Evolutionary conservation across 2,329 filamentous ascomycete genomes (phyloP).

Genomic region (Trichophaea hybrida): DNA sequence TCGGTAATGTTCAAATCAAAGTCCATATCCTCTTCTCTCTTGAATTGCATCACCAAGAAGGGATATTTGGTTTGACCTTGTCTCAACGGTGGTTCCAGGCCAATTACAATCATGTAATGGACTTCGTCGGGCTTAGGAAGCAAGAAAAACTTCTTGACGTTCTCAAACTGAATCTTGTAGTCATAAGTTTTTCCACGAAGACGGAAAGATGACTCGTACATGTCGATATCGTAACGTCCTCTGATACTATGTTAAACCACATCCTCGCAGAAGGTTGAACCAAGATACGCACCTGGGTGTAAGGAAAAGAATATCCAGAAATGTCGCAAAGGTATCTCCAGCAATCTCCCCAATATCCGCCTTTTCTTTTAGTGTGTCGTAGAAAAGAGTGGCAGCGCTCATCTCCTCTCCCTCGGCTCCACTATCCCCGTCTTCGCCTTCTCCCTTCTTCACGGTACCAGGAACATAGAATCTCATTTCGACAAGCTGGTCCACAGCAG

Average conservation of each 20-base stretch:
- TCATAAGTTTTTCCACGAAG: slow-evolving; percentile 98
- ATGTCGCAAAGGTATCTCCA: slow-evolving; percentile 95
- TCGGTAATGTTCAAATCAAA: slow-evolving; percentile 94
- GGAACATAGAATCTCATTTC: slow-evolving; percentile 99
- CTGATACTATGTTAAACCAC: slow-evolving; percentile 35
- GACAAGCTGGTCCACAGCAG: slow-evolving; percentile 80
- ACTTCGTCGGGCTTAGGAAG: slow-evolving; percentile 97
- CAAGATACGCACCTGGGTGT: slow-evolving; percentile 57
- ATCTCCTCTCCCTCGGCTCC: slow-evolving; percentile 59
- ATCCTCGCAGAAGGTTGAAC: slow-evolving; percentile 5
- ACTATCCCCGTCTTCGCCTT: slow-evolving; percentile 50
- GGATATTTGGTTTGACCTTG: slow-evolving; percentile 97
- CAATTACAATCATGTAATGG: slow-evolving; percentile 87
- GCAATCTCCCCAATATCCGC: slow-evolving; percentile 97
- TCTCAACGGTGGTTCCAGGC: slow-evolving; percentile 82
- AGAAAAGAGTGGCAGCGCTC: slow-evolving; percentile 93
- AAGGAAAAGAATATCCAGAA: slow-evolving; percentile 90
- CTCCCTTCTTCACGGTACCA: slow-evolving; percentile 64
- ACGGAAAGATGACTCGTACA: slow-evolving; percentile 96
- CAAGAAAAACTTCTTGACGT: slow-evolving; percentile 97
- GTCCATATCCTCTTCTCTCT: slow-evolving; percentile 91
- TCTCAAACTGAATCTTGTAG: slow-evolving; percentile 98
- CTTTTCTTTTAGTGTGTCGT: slow-evolving; percentile 95
- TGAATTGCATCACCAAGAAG: slow-evolving; percentile 98
- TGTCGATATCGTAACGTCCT: slow-evolving; percentile 98